Conservation (phyloP, 257 asterid species). For the Solanum boliviense region DNA sequence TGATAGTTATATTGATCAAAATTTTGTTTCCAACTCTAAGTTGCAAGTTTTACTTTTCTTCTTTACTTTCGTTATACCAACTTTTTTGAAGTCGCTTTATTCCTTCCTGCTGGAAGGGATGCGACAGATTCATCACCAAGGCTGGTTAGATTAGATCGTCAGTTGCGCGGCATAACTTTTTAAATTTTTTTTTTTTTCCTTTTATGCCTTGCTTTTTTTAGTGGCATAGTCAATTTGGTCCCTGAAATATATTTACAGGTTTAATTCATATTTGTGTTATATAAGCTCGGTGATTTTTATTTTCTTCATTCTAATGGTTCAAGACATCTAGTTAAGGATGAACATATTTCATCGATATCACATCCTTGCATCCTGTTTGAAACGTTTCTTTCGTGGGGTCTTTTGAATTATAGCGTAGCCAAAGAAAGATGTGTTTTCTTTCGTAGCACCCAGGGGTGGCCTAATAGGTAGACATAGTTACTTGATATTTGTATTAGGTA, state of each 20-base stretch:
- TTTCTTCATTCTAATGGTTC: not conserved
- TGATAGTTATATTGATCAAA: not conserved
- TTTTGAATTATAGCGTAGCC: not conserved
- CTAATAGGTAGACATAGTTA: not conserved
- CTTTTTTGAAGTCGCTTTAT: not conserved
- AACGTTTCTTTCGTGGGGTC: not conserved
- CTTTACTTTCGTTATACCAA: not conserved
- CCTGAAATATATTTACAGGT: not conserved
- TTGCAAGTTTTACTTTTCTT: not conserved
- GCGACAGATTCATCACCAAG: not conserved
- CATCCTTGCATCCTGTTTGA: not conserved
- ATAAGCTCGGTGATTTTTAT: not conserved
- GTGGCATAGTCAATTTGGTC: not conserved
- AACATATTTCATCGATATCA: not conserved
- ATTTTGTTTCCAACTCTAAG: not conserved
- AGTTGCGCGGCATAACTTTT: not conserved
- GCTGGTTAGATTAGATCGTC: not conserved
- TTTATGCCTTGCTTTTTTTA: not conserved
- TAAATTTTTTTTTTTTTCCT: not conserved
- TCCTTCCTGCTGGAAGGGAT: not conserved
- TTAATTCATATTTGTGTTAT: not conserved
- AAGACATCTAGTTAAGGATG: not conserved
- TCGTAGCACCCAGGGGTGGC: not conserved
- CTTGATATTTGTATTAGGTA: not conserved
- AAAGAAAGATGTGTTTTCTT: not conserved